Evolutionary conservation across 2,329 filamentous ascomycete genomes (phyloP).

Genomic region (Elsinoe necatrix): DNA sequence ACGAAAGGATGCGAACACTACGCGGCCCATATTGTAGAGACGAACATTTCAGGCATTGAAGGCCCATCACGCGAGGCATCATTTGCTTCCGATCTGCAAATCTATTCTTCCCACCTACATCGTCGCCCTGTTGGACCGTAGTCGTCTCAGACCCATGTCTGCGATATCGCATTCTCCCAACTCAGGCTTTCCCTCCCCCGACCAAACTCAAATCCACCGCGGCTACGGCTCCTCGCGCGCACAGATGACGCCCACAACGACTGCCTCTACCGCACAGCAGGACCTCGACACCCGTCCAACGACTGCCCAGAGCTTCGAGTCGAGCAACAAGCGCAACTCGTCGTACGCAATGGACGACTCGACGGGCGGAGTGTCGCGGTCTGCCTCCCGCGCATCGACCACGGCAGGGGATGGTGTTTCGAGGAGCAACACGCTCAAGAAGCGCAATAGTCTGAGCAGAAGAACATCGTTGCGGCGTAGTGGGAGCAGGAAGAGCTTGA

Average conservation of each 20-base stretch:
- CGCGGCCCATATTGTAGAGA: background rate
- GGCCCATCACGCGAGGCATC: background rate
- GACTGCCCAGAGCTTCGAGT: slow-evolving; percentile 10
- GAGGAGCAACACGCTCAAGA: slow-evolving; percentile 73
- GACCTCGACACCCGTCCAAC: slow-evolving; percentile 1
- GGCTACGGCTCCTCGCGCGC: slow-evolving; percentile 6
- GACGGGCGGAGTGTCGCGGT: slow-evolving; percentile 46
- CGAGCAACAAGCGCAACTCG: background rate
- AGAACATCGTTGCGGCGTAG: slow-evolving; percentile 68
- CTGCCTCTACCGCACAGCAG: background rate
- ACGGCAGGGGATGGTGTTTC: slow-evolving; percentile 33
- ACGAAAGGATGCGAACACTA: background rate
- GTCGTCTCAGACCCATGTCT: background rate
- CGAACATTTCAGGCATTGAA: background rate
- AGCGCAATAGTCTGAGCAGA: slow-evolving; percentile 71
- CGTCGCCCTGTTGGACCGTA: no score
- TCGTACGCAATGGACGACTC: slow-evolving; percentile 32
- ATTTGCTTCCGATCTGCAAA: background rate
- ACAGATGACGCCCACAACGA: slow-evolving; percentile 10
- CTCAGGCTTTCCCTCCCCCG: background rate
- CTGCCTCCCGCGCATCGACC: slow-evolving; percentile 49
- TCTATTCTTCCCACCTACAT: no score
- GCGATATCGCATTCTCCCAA: background rate
- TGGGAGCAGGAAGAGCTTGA: slow-evolving; percentile 70
- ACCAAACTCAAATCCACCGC: slow-evolving; percentile 10